Evolutionary conservation across 73 alveolate genomes (phyloP).

Genomic region (Tetrahymena thermophila): DNA sequence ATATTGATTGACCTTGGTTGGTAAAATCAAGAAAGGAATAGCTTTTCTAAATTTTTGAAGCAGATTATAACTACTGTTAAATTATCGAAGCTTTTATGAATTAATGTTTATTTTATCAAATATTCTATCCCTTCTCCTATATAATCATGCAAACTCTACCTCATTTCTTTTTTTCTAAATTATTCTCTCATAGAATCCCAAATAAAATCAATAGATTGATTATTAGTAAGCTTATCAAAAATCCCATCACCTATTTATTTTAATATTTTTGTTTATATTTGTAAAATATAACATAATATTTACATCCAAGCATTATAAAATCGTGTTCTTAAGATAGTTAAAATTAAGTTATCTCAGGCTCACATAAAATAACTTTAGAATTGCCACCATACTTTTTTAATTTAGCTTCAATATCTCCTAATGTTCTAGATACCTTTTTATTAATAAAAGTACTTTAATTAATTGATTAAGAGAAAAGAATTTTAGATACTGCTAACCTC

Average conservation of each 20-base stretch:
- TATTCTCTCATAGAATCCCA: slow-evolving; percentile 21
- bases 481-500: slow-evolving; percentile 57
- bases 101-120: slow-evolving; percentile 78
- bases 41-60: slow-evolving; percentile 27
- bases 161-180: background rate
- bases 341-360: slow-evolving; percentile 77
- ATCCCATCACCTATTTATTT: slow-evolving; percentile 56
- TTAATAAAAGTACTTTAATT: background rate
- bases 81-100: slow-evolving; percentile 65
- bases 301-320: slow-evolving; percentile 65
- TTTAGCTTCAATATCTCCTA: slow-evolving; percentile 94
- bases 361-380: slow-evolving; percentile 75
- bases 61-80: slow-evolving; percentile 63
- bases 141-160: slow-evolving; percentile 67
- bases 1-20: no score
- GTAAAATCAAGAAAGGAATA: background rate
- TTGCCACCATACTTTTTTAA: slow-evolving; percentile 81
- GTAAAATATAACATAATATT: background rate
- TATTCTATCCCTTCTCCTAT: slow-evolving; percentile 92
- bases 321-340: slow-evolving; percentile 68
- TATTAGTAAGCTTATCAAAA: slow-evolving; percentile 61
- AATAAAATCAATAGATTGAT: slow-evolving; percentile 59
- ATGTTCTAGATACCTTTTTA: slow-evolving; percentile 66
- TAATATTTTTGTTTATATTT: background rate
- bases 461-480: background rate